Base-by-base conservation (phyloP, 108 stramenopile genomes). In the Pseudonitzschia multiseries region DNA sequence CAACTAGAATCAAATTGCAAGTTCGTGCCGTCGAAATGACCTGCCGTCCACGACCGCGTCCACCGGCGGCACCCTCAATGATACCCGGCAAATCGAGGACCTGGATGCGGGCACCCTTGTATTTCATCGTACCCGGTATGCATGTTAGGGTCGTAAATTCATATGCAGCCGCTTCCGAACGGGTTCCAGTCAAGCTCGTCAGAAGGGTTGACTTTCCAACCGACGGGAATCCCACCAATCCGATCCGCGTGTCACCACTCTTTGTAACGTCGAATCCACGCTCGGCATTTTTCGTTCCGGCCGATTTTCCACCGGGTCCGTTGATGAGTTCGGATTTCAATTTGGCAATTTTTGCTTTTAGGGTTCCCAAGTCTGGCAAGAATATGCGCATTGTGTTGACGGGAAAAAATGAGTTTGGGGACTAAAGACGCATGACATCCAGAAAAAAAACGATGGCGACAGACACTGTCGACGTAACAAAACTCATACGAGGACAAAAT, bases 91-190 rank as follows among this genome's bases (percentile, higher is more conserved):
- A 81, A 83, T 99, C 99, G 40, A 99, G 73, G 27, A 99, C 94
- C 84, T 99, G 99, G 62, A 99, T 98, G 60, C 95, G 80, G n/a
- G 99, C 98, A 20, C 99, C 98, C 64, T 95, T 93, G 75, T 86
- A 99, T 71, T 98, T 89, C 94, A 99, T 93, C 12, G 97, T 98
- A 43, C 99, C 99, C 13, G 99, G 99, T 51, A 99, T 98, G 56
- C 98, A 98, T 0, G 98, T 99, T 29, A 99, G 81, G 9, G 99
- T 99, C 9, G 99, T 99, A 77, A 99, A 99, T 79, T 99, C 98
- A 73, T 99, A 98, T 0, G 93, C 97, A 9, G 98, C 98, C 10
- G 97, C 97, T 74, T 96, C 95, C 44, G 84, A 86, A 64, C 86
- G 77, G 0, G 98, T 99, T 15, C 98, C 98, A 2, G 99, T 99